A percentile compares a stretch with the other conserved stretches of the same genome.
These are phyloP conservation scores for Alternaria ethzedia DNA, from an alignment of 2,329 filamentous ascomycete genomes.

Conservation along the genomic window DNA sequence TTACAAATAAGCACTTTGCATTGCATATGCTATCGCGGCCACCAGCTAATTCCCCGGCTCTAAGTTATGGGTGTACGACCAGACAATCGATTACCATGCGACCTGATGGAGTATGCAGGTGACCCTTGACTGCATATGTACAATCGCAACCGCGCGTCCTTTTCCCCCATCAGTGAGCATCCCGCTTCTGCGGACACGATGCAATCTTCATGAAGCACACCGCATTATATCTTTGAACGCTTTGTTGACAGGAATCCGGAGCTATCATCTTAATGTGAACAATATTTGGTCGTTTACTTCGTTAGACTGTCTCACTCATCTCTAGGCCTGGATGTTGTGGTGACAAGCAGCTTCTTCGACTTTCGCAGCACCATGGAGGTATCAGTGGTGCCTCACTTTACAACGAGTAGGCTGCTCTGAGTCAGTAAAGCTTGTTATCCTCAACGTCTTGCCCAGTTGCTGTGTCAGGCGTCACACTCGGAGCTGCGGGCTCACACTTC, in stretches of 20 bases:
- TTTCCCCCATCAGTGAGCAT: background rate
- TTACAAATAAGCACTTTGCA: constrained; percentile 11
- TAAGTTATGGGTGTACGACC: background rate
- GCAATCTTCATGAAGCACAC: background rate
- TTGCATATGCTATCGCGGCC: constrained; percentile 7
- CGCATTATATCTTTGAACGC: background rate
- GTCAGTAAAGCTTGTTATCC: background rate
- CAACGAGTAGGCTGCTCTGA: background rate
- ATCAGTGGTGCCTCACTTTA: background rate
- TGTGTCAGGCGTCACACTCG: background rate
- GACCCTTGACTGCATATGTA: background rate
- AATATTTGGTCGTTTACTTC: background rate
- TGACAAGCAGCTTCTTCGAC: background rate
- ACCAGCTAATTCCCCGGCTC: constrained; percentile 8
- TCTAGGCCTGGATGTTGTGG: background rate
- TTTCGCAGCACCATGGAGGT: background rate
- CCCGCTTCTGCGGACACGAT: background rate
- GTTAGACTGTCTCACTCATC: background rate
- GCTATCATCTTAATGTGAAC: background rate
- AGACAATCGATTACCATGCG: constrained; percentile 3
- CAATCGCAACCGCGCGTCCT: constrained; percentile 1
- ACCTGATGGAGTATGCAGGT: background rate
- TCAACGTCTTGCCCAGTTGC: background rate
- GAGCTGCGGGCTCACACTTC: background rate
- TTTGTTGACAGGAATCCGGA: background rate